phyloP scores from a whole-genome alignment of 345 rosid species.

The Salix purpurea region DNA sequence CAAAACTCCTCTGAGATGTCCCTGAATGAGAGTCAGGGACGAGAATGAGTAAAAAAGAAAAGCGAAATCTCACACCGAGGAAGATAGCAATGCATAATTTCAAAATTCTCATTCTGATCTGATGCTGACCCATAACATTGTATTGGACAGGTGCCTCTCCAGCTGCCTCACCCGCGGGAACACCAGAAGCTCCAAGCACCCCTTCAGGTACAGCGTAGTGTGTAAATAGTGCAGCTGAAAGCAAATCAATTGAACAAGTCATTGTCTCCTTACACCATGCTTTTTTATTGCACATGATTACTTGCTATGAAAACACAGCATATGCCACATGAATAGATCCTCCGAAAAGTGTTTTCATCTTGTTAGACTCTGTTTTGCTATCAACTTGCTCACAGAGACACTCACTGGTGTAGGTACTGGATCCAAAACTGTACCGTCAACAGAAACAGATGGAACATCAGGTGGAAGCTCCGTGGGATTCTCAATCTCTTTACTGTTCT shows the following conservation, averaged over 20 bases:
- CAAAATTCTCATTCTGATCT: not conserved
- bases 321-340: not conserved
- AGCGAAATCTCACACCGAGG: not conserved
- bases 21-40: not conserved
- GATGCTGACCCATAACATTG: constrained; percentile 6
- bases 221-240: not conserved
- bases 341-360: not conserved
- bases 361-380: not conserved
- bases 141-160: constrained; percentile 27
- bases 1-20: not conserved
- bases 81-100: not conserved
- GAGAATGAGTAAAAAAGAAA: not conserved
- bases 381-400: not conserved
- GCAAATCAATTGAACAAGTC: not conserved
- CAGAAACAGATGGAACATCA: constrained; percentile 48
- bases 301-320: not conserved
- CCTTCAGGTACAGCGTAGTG: constrained; percentile 52
- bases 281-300: not conserved
- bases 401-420: constrained; percentile 40
- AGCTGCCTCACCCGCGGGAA: constrained; percentile 54
- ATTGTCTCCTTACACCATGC: not conserved
- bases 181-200: constrained; percentile 43
- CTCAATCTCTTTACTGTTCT: constrained; percentile 44
- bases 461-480: constrained; percentile 53
- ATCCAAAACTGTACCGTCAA: constrained; percentile 62